These are phyloP conservation scores for Nannochloropsis salina DNA, from an alignment of 108 stramenopile genomes.

Conservation along the genomic window DNA sequence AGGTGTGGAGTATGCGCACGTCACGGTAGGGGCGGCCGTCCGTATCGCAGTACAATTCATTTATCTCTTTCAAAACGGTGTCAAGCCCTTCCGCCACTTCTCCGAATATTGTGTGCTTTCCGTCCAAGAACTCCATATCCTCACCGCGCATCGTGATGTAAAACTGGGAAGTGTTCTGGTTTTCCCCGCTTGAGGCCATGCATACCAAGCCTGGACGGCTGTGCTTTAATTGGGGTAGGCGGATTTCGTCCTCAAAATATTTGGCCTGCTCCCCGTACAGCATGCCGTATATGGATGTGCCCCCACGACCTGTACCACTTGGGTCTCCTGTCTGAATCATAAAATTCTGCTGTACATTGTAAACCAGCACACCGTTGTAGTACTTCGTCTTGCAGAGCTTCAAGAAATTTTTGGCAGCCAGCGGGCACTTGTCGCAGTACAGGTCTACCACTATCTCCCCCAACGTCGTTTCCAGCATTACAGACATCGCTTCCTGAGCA, in stretches of 20 bases:
- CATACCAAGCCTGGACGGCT: conserved; percentile 49
- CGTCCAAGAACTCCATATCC: conserved; percentile 59
- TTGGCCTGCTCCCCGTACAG: conserved; percentile 50
- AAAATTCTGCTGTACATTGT: conserved; percentile 54
- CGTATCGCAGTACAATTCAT: conserved; percentile 75
- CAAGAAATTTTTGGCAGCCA: conserved; percentile 55
- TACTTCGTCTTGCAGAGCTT: conserved; percentile 58
- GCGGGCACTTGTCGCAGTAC: conserved; percentile 49
- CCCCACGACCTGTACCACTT: conserved; percentile 83
- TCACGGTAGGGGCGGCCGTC: conserved; percentile 90
- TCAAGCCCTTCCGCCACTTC: conserved; percentile 80
- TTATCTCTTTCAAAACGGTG: conserved; percentile 70
- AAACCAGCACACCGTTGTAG: conserved; percentile 55
- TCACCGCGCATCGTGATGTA: conserved; percentile 71
- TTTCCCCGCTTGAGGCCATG: conserved; percentile 67
- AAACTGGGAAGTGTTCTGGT: conserved; percentile 70
- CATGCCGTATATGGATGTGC: conserved; percentile 55
- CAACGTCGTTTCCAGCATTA: conserved; percentile 52
- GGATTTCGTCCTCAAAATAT: conserved; percentile 56
- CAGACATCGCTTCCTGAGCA: conserved; percentile 44
- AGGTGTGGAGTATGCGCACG: conserved; percentile 75
- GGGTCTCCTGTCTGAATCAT: conserved; percentile 71
- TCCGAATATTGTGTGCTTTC: conserved; percentile 69
- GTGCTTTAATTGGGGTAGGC: conserved; percentile 34
- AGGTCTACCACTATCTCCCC: conserved; percentile 60